Evolutionary conservation across 2,329 filamentous ascomycete genomes (phyloP), one percentile per base, ranked within the genome.

Genomic region (Xylariaceae sp.): DNA sequence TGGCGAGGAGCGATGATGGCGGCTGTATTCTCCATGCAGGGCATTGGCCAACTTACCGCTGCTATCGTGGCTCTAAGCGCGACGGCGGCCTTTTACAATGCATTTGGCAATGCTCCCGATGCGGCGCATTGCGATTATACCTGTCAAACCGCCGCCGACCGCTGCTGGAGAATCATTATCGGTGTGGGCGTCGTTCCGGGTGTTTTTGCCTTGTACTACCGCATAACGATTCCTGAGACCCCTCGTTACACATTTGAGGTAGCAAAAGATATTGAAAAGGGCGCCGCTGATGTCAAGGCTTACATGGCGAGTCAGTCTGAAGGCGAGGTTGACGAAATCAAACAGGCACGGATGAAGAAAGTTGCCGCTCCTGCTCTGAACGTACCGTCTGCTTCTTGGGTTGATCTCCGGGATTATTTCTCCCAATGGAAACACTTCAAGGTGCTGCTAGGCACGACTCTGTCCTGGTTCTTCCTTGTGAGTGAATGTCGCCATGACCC

Each of bases 1-100:
- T 90, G 87, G 82, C 78, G 89, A 60, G 89, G 87, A 53, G 86
- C 84, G 50, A 92, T 94, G 85, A 87, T 94, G 75, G 86, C 84
- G 11, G 79, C 86, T 14, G 87, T 92, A 43, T 94, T 94, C 63
- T 87, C 86, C 35, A 91, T 91, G 87, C 89, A 94, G 62, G 87
- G 87, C 42, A 74, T 90, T 22, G 88, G 89, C n/a, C 87, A 92
- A 62, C 81, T 92, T 45, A 74, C 75, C 17, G 85, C 86, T 11
- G 85, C 86, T 22, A 72, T 90, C 6, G 77, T 91, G 17, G 82
- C 86, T 11, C 72, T 92, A 32, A 79, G 90, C 47, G 85, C 83
- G 35, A 85, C 83, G 1, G 70, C 76, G 14, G 81, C 78, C 2
- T 89, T 88, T 69, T 83, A 82, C 59, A 62, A 65, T 15, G 69